Evolutionary conservation across 2,329 filamentous ascomycete genomes (phyloP).

Genomic region (Clathrospora elynae): DNA sequence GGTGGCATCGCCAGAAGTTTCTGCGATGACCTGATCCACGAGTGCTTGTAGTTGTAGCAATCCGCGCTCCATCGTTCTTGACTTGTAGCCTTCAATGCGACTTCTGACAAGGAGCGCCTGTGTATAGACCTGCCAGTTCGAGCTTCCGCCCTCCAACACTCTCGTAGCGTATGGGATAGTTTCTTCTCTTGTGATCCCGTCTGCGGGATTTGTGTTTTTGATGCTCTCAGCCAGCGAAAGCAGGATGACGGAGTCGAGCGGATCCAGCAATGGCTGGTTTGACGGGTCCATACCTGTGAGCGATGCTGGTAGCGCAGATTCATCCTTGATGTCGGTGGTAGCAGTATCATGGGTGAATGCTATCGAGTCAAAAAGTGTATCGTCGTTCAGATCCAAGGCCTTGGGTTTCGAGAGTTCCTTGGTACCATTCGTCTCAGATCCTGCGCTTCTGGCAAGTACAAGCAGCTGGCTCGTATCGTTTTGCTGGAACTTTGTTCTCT

Average conservation of each 20-base stretch:
- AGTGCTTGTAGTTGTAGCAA: constrained; percentile 92
- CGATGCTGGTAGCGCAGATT: constrained; percentile 61
- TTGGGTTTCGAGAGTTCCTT: constrained; percentile 59
- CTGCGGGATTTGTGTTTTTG: constrained; percentile 82
- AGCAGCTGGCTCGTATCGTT: constrained; percentile 86
- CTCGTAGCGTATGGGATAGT: constrained; percentile 88
- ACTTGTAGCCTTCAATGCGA: constrained; percentile 84
- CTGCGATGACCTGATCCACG: constrained; percentile 91
- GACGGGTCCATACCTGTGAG: constrained; percentile 73
- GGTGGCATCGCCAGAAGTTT: constrained; percentile 62
- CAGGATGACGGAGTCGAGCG: constrained; percentile 88
- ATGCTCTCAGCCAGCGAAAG: constrained; percentile 80
- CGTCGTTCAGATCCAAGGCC: constrained; percentile 82
- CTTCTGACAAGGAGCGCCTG: constrained; percentile 89
- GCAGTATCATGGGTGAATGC: constrained; percentile 68
- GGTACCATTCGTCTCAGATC: constrained; percentile 17
- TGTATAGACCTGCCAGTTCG: constrained; percentile 98
- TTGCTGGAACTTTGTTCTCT: constrained; percentile 79
- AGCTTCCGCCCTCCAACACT: constrained; percentile 84
- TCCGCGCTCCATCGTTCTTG: constrained; percentile 85
- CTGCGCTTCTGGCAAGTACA: constrained; percentile 79
- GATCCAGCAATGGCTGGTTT: constrained; percentile 78
- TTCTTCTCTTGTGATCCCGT: constrained; percentile 90
- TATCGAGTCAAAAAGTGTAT: constrained; percentile 88
- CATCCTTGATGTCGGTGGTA: constrained; percentile 51